Evolutionary conservation across 2,329 filamentous ascomycete genomes (phyloP).

Genomic region (Aureobasidium sp.): DNA sequence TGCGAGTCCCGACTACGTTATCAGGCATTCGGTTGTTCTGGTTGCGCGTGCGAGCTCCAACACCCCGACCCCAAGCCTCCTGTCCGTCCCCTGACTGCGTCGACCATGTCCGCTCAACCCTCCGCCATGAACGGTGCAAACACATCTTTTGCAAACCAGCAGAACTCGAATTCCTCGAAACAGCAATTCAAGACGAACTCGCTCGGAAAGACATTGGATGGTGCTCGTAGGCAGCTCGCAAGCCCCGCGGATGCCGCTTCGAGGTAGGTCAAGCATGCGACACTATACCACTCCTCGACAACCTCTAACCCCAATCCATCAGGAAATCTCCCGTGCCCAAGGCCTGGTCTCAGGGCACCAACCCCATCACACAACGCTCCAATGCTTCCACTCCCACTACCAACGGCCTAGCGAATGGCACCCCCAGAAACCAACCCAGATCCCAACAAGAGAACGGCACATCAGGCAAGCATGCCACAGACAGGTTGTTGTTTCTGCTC

Average conservation of each 20-base stretch:
- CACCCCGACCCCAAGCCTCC: neutral
- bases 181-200: slow-evolving; percentile 43
- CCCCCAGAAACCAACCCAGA: slow-evolving; percentile 21
- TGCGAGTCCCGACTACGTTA: neutral
- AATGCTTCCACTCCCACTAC: slow-evolving; percentile 36
- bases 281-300: neutral
- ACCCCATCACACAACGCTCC: slow-evolving; percentile 51
- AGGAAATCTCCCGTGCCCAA: slow-evolving; percentile 47
- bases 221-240: slow-evolving; percentile 45
- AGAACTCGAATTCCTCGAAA: slow-evolving; percentile 17
- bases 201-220: slow-evolving; percentile 42
- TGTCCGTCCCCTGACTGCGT: neutral
- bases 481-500: slow-evolving; percentile 50
- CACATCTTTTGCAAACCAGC: slow-evolving; percentile 13
- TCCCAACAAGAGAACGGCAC: slow-evolving; percentile 37
- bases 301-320: slow-evolving; percentile 11
- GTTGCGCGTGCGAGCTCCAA: slow-evolving; percentile 29
- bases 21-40: slow-evolving; percentile 18
- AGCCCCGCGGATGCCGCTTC: slow-evolving; percentile 46
- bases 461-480: slow-evolving; percentile 50
- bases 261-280: slow-evolving; percentile 38
- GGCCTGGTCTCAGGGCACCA: slow-evolving; percentile 53
- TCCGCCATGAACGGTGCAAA: slow-evolving; percentile 20
- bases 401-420: slow-evolving; percentile 44
- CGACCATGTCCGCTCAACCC: slow-evolving; percentile 22